Conservation (phyloP, 208 protist genomes). For the Spongospora subterranea region DNA sequence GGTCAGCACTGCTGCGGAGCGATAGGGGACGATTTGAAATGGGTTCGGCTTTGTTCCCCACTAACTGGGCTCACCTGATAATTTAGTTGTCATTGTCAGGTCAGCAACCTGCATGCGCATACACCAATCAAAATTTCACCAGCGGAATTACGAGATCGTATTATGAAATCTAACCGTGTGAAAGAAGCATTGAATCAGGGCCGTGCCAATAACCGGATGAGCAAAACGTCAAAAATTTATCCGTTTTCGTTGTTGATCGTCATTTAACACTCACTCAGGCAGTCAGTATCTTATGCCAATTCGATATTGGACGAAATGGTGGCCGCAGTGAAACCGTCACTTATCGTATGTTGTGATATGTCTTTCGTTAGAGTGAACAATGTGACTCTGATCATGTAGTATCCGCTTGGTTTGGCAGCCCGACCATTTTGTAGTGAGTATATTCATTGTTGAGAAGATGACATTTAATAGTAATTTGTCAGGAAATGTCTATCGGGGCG, state of each 20-base stretch:
- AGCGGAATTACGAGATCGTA: background rate
- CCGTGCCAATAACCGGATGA: background rate
- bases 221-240: background rate
- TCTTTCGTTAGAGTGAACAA: background rate
- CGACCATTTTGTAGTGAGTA: background rate
- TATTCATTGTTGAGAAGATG: too few relatives aligned
- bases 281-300: background rate
- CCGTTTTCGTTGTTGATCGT: background rate
- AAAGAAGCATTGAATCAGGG: background rate
- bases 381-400: background rate
- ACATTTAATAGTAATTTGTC: conserved; percentile 6
- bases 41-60: background rate
- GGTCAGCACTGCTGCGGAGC: too few relatives aligned
- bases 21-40: background rate
- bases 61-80: background rate
- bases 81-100: background rate
- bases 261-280: background rate
- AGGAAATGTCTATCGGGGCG: conserved; percentile 7
- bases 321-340: background rate
- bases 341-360: background rate
- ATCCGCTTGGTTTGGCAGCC: conserved; percentile 39
- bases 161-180: background rate
- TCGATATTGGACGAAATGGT: conserved; percentile 7
- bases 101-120: background rate
- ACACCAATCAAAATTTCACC: background rate